A percentile compares a stretch with the other conserved stretches of the same genome.
Evolutionary conservation across 2,329 filamentous ascomycete genomes (phyloP).

Genomic region (Rachicladosporium sp.): DNA sequence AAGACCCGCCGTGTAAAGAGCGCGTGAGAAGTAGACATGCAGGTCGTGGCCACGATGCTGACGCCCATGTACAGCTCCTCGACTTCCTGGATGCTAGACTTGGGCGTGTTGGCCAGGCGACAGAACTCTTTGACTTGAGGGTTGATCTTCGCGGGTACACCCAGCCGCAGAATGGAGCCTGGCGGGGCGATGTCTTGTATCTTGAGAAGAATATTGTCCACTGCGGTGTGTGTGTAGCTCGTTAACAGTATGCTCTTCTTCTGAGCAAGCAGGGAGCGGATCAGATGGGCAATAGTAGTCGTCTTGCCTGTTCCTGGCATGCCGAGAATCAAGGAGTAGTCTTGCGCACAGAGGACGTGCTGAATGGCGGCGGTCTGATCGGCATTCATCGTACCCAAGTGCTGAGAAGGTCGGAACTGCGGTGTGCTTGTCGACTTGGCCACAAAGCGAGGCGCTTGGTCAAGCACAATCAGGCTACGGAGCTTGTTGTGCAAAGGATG

Average conservation of each 20-base stretch:
- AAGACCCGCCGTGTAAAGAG: constrained; percentile 83
- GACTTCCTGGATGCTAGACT: constrained; percentile 70
- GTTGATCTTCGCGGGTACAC: constrained; percentile 74
- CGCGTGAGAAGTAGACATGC: constrained; percentile 78
- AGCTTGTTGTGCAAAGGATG: constrained; percentile 38
- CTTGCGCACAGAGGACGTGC: constrained; percentile 89
- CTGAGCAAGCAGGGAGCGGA: constrained; percentile 74
- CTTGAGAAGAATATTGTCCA: constrained; percentile 95
- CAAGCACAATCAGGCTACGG: constrained; percentile 68
- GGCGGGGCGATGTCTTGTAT: constrained; percentile 45
- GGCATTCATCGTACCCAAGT: constrained; percentile 51
- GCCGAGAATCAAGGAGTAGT: constrained; percentile 92
- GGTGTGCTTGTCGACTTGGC: constrained; percentile 32
- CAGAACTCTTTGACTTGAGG: constrained; percentile 78
- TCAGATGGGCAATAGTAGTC: constrained; percentile 95
- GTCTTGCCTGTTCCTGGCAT: constrained; percentile 99
- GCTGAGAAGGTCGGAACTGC: constrained; percentile 13
- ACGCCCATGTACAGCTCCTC: constrained; percentile 72
- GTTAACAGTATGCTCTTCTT: constrained; percentile 88
- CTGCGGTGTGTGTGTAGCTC: constrained; percentile 92
- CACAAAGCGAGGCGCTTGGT: constrained; percentile 56
- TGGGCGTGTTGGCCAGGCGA: constrained; percentile 60
- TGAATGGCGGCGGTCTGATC: constrained; percentile 79
- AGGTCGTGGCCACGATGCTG: constrained; percentile 87
- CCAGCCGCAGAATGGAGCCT: constrained; percentile 72